Base-by-base conservation (phyloP, 2,329 filamentous ascomycete species). In the Colletotrichum kahawae region DNA sequence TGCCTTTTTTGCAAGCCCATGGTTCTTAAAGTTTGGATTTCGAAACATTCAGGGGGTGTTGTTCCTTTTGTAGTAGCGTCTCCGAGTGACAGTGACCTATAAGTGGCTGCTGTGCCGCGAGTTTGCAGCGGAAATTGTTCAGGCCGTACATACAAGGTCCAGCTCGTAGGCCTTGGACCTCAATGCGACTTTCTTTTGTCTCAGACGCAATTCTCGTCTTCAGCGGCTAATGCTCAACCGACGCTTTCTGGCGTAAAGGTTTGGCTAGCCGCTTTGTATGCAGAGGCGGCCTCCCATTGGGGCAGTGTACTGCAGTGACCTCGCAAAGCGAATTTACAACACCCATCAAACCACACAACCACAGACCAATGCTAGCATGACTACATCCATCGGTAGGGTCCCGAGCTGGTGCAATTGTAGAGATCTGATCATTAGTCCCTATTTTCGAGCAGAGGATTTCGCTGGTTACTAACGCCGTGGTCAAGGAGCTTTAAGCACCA, bases 41-140 rank as follows among this genome's bases (percentile, higher is more conserved):
- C 10, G 43, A 51, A 51, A 51, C 10, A 21, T 21, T 21, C 12
- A 51, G 43, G 43, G 21, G 43, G n/a, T 51, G 18, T 21, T 21
- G 0, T 51, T 51, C 43, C n/a, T 51, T 51, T 51, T 51, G 43
- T 51, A 51, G 10, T 51, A 51, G 43, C 0, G 10, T 4, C 10
- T 0, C 43, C 43, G 43, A 21, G 0, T 13, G 10, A 51, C 0
- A 51, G 43, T 0, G 43, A 2, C 2, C 13, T 10, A 51, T 1
- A n/a, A 51, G 0, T 51, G 43, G 43, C n/a, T 51, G 43, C n/a
- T 51, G 43, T 9, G 43, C 43, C 43, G 43, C 43, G 2, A 21
- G 10, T n/a, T 51, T 51, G 43, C 43, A 51, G 5, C n/a, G 43
- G 43, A 51, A 51, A 12, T 5, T 7, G n/a, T 13, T 3, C 10